Percentiles rank a stretch among this genome's conserved stretches.
phyloP scores from a whole-genome alignment of 2,329 filamentous ascomycete species.

The Monosporascus sp. region DNA sequence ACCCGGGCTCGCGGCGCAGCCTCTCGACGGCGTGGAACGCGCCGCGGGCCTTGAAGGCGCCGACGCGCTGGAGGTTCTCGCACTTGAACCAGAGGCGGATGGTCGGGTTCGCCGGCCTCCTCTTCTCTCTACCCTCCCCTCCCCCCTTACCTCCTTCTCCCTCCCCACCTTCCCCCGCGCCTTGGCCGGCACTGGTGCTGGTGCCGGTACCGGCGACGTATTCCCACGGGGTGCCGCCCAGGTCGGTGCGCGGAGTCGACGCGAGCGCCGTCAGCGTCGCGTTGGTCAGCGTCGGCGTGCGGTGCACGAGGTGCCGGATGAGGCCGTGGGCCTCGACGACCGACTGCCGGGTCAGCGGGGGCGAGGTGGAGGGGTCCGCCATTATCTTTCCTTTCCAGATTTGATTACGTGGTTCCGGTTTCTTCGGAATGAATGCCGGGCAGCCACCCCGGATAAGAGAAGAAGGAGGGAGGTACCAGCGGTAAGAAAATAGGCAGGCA shows the following conservation, averaged over 20 bases:
- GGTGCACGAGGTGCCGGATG: slow-evolving; percentile 72
- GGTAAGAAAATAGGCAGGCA: too few relatives aligned
- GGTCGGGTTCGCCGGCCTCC: slow-evolving; percentile 55
- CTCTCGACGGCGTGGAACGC: slow-evolving; percentile 80
- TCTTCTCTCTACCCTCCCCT: slow-evolving; percentile 31
- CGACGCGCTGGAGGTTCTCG: slow-evolving; percentile 86
- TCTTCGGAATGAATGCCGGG: neutral
- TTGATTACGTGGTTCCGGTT: neutral
- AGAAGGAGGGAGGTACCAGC: neutral
- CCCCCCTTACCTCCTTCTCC: neutral
- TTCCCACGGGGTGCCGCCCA: slow-evolving; percentile 50
- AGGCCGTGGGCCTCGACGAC: slow-evolving; percentile 67
- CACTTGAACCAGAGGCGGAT: slow-evolving; percentile 89
- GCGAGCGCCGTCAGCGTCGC: slow-evolving; percentile 69
- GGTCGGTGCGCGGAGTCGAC: slow-evolving; percentile 60
- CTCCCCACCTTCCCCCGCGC: neutral
- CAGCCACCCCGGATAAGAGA: neutral
- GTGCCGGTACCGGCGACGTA: neutral
- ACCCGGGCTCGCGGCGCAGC: slow-evolving; percentile 57
- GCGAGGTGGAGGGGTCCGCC: slow-evolving; percentile 49
- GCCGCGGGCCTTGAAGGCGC: slow-evolving; percentile 88
- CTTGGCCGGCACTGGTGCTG: neutral
- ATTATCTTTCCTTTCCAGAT: slow-evolving; percentile 26
- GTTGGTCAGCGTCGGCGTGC: slow-evolving; percentile 78
- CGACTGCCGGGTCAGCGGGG: slow-evolving; percentile 66